Base-by-base conservation (phyloP, 441 rosid genomes). In the Adansonia rubrostipa region DNA sequence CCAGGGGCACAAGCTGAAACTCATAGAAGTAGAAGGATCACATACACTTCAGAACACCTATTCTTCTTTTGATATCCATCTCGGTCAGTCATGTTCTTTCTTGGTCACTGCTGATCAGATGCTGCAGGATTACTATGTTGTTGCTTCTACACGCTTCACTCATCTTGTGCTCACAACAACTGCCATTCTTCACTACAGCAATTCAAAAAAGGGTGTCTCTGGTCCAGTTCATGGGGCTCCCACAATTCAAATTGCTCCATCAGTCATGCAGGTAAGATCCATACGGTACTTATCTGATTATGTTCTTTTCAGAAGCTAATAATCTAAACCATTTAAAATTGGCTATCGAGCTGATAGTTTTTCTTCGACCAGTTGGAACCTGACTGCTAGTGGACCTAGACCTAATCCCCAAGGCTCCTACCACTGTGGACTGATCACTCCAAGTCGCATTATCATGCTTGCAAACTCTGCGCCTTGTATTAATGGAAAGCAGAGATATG, bases 321-420 rank as follows among this genome's bases (percentile, higher is more conserved):
- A 33, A 33, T 65, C 15, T 19, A 24, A 57, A 64, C 36, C 47
- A 53, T 71, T 51, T 24, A 71, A 19, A 69, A 69, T 19, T 48
- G 57, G 73, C 58, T 13, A 69, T 13, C 19, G 22, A 47, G 69
- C 67, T 74, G 67, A 40, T 74, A 9, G 13, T 4, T 74, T 48
- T 42, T 42, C 14, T 22, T 50, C 11, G 47, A 24, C 80, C 78
- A 85, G 94, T 76, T 81, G 91, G 88, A 91, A 91, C 74, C 84
- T 91, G 54, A 88, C 94, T 0, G 94, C 94, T 3, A 91, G 92
- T 48, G 94, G 88, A 7, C 92, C 92, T 0, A 83, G 94, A 61
- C 94, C 94, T 2, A 91, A 91, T 83, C 94, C 94, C 1, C 94
- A 91, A 86, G 94, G 94, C 15, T 91, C 94, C 0, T 91, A 89